A percentile compares a stretch with the other conserved stretches of the same genome.
These are phyloP conservation scores for Tylopilus sp. DNA, from an alignment of 768 basidiomycete genomes.

Conservation along the genomic window DNA sequence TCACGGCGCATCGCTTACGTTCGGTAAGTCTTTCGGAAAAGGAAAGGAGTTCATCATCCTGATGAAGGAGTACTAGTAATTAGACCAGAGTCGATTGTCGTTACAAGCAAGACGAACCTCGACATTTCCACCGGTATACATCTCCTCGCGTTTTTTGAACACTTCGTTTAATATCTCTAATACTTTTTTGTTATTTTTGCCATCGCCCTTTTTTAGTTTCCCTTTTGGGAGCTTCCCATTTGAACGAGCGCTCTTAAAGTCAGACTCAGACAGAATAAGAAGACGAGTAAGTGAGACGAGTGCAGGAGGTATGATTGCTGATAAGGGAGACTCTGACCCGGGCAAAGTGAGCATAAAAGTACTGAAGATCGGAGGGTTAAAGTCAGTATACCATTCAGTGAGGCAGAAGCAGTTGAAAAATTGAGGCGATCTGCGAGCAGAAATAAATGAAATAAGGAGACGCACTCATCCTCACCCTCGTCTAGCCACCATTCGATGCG, in stretches of 20 bases:
- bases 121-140: constrained; percentile 38
- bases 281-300: constrained; percentile 65
- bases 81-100: background rate
- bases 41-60: constrained; percentile 52
- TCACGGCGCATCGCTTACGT: constrained; percentile 57
- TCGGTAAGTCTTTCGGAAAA: constrained; percentile 26
- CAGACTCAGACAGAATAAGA: constrained; percentile 49
- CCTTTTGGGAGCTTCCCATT: constrained; percentile 78
- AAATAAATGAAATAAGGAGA: constrained; percentile 5
- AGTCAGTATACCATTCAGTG: background rate
- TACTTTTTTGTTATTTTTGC: constrained; percentile 22
- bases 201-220: constrained; percentile 29
- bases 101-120: constrained; percentile 35
- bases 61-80: constrained; percentile 3
- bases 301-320: constrained; percentile 54
- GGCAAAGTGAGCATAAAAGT: constrained; percentile 8
- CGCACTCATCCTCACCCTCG: constrained; percentile 85
- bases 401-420: background rate
- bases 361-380: background rate
- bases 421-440: background rate
- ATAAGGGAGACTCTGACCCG: constrained; percentile 47
- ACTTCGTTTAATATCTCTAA: constrained; percentile 48
- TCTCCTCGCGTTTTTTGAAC: constrained; percentile 43
- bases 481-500: constrained; percentile 95
- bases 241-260: constrained; percentile 55